Evolutionary conservation across 306 rosid species (phyloP), one percentile per base, ranked within the genome.

Genomic region (Astragalus glycyphyllos): DNA sequence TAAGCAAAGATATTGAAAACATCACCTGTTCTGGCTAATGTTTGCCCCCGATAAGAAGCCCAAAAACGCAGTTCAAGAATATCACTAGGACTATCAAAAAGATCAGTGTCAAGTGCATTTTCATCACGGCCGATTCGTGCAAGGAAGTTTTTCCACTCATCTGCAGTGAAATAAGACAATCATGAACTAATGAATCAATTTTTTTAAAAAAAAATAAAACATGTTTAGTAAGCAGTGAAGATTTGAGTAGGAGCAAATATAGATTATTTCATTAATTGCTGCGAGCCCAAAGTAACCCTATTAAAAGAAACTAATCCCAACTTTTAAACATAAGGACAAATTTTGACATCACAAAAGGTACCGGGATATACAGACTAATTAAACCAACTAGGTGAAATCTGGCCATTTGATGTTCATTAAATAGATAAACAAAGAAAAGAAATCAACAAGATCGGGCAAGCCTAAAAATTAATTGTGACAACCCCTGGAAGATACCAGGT

Each of bases 11-110:
- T 20, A 34, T 31, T 23, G 17, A 48, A 70, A 74, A 13, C 47
- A 76, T 63, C 83, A 94, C 98, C 98, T 51, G 98, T 94, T 86
- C 98, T 89, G 60, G 97, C 92, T 77, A 94, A 83, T 40, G 98
- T 94, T 82, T 94, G 98, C 54, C 88, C 98, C n/a, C 98, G 82
- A 73, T 90, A 94, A 32, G 97, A 90, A 42, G 96, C 98, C 98
- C 98, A 94, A 83, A 90, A 87, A 16, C 97, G 94, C 71, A 90
- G 85, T 77, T 91, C 97, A 77, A 94, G 91, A 63, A 86, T 87
- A 72, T 94, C 98, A 72, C 58, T 77, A 13, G 90, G 32, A 72
- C 72, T 86, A 55, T 83, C 85, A 65, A 65, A 75, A 69, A 87
- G 92, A 55, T 86, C 95, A 0, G 71, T 75, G 49, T 94, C 96